Conservation (phyloP, 768 basidiomycete species). For the Strobilomyces dryophilus region DNA sequence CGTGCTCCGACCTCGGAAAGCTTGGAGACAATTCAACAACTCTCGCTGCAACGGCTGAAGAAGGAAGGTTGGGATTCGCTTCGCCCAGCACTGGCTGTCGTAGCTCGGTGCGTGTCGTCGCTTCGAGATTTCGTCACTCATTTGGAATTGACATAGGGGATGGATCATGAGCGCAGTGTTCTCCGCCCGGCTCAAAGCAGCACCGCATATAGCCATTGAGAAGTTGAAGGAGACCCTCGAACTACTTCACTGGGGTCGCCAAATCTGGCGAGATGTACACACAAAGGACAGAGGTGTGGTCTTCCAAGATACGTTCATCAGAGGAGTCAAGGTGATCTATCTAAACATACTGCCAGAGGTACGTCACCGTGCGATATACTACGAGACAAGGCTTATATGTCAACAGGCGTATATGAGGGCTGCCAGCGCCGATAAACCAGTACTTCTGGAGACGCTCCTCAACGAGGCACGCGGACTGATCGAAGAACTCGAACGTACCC, state of each 20-base stretch:
- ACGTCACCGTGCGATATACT: background rate
- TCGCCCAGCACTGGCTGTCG: background rate
- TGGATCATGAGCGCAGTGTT: background rate
- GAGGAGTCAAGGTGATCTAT: background rate
- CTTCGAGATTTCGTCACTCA: background rate
- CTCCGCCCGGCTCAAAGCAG: background rate
- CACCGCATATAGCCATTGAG: background rate
- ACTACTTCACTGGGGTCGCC: constrained; percentile 1
- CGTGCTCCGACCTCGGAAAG: background rate
- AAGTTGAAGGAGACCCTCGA: background rate
- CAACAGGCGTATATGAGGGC: background rate
- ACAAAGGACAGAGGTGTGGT: background rate
- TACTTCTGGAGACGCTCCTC: background rate
- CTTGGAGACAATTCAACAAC: background rate
- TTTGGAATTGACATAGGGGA: background rate
- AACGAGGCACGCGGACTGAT: background rate
- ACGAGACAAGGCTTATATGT: background rate
- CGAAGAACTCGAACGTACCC: background rate
- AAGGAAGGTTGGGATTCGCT: background rate
- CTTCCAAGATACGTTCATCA: constrained; percentile 1
- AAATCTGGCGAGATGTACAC: background rate
- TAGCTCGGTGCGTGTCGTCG: background rate
- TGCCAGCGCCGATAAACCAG: background rate
- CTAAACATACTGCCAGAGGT: background rate
- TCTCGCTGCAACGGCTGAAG: background rate